phyloP scores from a whole-genome alignment of 495 filamentous ascomycete species.

The Polyplosphaeria fusca region DNA sequence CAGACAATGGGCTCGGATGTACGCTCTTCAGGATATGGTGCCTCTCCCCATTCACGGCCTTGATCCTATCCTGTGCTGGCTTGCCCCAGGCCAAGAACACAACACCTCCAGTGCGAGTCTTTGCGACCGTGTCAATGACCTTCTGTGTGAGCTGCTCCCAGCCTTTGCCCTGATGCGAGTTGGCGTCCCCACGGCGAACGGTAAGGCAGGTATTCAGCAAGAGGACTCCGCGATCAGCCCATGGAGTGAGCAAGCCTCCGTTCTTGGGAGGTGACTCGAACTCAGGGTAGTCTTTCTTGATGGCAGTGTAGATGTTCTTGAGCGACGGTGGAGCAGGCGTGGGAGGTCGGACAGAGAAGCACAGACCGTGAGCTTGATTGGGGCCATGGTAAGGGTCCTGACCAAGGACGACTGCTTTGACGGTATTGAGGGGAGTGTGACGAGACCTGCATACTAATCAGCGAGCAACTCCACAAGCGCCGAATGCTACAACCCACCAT shows the following conservation, averaged over 20 bases:
- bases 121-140: slow-evolving; percentile 80
- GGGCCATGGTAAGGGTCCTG: slow-evolving; percentile 96
- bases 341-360: slow-evolving; percentile 88
- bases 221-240: slow-evolving; percentile 88
- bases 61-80: slow-evolving; percentile 71
- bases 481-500: slow-evolving; percentile 63
- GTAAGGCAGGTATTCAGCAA: slow-evolving; percentile 92
- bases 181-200: slow-evolving; percentile 80
- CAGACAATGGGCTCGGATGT: slow-evolving; percentile 89
- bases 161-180: slow-evolving; percentile 74
- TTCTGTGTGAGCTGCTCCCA: slow-evolving; percentile 93
- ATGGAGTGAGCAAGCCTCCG: slow-evolving; percentile 78
- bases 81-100: slow-evolving; percentile 94
- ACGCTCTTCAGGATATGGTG: slow-evolving; percentile 80
- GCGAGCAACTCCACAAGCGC: neutral
- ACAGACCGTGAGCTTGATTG: slow-evolving; percentile 94
- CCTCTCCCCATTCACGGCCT: slow-evolving; percentile 62
- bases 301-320: slow-evolving; percentile 82
- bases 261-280: slow-evolving; percentile 73
- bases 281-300: slow-evolving; percentile 80
- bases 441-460: slow-evolving; percentile 62
- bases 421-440: slow-evolving; percentile 79
- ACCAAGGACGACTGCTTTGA: slow-evolving; percentile 86
- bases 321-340: slow-evolving; percentile 84
- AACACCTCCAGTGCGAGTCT: slow-evolving; percentile 69